Base-by-base conservation (phyloP, 441 rosid genomes). In the Euphorbia celastroides region DNA sequence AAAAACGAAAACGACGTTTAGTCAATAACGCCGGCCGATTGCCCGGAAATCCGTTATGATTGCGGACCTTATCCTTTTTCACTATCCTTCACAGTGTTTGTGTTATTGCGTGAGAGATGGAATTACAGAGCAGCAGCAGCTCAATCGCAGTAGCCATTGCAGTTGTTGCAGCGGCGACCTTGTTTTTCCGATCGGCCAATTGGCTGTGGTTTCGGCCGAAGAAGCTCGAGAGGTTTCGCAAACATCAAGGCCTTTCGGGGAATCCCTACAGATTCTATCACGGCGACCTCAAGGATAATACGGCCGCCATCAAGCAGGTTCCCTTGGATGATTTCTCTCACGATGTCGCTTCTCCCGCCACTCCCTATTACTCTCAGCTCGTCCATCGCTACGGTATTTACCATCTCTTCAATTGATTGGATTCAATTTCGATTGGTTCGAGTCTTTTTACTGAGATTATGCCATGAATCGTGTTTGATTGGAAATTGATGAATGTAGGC, bases 201-300 rank as follows among this genome's bases (percentile, higher is more conserved):
- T 60, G 63, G 63, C 5, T 59, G 3, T 59, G 63, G 63, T 59
- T 59, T 19, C 34, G 46, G 5, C 63, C 63, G 3, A 59, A 59
- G 46, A 59, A 34, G 42, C 44, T 59, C 5, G 46, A 59, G 20
- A 32, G 3, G 0, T 32, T 5, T 20, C 63, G 32, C 5, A 59
- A 36, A 34, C 44, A 25, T 5, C 63, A 59, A 59, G 63, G 63
- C 13, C 0, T 59, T 59, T 8, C 1, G n/a, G 63, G 63, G 26
- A 59, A 59, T 11, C 2, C 44, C 0, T 59, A 59, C 26, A 59
- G 63, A 23, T 34, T 59, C 14, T 32, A 14, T 19, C 8, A 51
- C 58, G 78, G 83, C 52, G 78, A 76, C 58, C 11, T 30, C 17
- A 66, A 60, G 48, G 72, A 79, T 22, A 57, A 10, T 12, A 17